Conservation (phyloP, 2,329 filamentous ascomycete species). For the Aspergillus amoenus region DNA sequence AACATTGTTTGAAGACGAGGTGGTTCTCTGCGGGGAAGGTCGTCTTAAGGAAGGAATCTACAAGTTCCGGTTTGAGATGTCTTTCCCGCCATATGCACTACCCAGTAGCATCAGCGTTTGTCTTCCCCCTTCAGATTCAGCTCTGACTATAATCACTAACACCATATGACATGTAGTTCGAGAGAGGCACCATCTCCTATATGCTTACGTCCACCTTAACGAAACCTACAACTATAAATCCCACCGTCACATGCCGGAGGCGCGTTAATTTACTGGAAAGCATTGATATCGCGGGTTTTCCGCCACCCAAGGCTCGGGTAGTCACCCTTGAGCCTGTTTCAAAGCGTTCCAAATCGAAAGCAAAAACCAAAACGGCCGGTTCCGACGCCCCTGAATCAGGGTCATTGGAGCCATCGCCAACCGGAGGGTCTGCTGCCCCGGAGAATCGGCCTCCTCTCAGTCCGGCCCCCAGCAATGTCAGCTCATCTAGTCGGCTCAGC, state of each 20-base stretch:
- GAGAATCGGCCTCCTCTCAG: conserved; percentile 45
- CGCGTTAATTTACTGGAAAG: conserved; percentile 78
- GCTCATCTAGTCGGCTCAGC: conserved; percentile 68
- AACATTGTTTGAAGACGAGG: conserved; percentile 65
- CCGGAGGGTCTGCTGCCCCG: conserved; percentile 24
- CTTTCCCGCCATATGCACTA: conserved; percentile 59
- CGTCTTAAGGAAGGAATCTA: conserved; percentile 64
- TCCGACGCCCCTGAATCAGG: conserved; percentile 46
- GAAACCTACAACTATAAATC: conserved; percentile 79
- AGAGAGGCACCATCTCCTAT: conserved; percentile 89
- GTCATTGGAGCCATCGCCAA: conserved; percentile 47
- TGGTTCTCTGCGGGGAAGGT: conserved; percentile 63
- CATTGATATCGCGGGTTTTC: conserved; percentile 77
- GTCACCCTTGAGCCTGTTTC: conserved; percentile 87
- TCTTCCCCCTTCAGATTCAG: conserved; percentile 19
- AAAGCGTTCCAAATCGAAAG: conserved; percentile 64
- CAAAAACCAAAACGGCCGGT: conserved; percentile 46
- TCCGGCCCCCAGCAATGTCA: conserved; percentile 64
- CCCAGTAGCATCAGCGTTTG: conserved; percentile 93
- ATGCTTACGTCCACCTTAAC: conserved; percentile 87
- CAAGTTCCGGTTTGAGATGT: conserved; percentile 64
- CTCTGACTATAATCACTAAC: conserved; percentile 3
- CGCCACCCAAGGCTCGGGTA: conserved; percentile 72
- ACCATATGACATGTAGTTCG: conserved; percentile 63
- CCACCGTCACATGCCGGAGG: conserved; percentile 75